phyloP scores from a whole-genome alignment of 2,329 filamentous ascomycete species.

The Emmonsia crescens region DNA sequence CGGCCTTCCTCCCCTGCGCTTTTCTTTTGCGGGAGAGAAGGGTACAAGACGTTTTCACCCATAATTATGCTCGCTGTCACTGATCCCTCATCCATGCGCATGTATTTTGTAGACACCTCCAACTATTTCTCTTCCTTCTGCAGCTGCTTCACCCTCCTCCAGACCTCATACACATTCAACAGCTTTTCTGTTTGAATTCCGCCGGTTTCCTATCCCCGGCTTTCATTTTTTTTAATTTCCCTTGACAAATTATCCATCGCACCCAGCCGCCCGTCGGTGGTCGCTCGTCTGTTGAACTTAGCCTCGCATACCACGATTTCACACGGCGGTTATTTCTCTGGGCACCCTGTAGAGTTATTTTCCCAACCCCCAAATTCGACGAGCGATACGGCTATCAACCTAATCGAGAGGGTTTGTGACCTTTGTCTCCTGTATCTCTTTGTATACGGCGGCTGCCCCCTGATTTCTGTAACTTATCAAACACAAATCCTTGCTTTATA shows the following conservation, averaged over 20 bases:
- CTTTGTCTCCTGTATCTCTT: background rate
- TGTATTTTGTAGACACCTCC: background rate
- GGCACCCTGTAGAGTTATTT: background rate
- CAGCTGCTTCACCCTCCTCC: background rate
- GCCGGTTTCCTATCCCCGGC: background rate
- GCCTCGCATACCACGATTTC: background rate
- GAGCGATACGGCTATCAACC: background rate
- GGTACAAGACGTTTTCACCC: background rate
- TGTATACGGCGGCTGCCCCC: background rate
- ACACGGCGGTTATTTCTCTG: conserved; percentile 5
- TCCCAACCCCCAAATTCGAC: background rate
- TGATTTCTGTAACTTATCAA: background rate
- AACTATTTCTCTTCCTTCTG: background rate
- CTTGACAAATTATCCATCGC: background rate
- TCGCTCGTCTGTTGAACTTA: background rate
- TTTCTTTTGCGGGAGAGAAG: background rate
- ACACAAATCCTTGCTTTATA: background rate
- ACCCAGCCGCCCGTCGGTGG: background rate
- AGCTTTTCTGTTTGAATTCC: background rate
- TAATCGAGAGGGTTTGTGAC: background rate
- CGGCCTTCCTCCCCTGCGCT: background rate
- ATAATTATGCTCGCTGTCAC: conserved; percentile 2
- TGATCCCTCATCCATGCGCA: background rate
- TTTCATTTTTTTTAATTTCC: background rate
- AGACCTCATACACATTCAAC: background rate